These are phyloP conservation scores for Hyaloscypha variabilis DNA, from an alignment of 495 filamentous ascomycete species.

Conservation along the genomic window DNA sequence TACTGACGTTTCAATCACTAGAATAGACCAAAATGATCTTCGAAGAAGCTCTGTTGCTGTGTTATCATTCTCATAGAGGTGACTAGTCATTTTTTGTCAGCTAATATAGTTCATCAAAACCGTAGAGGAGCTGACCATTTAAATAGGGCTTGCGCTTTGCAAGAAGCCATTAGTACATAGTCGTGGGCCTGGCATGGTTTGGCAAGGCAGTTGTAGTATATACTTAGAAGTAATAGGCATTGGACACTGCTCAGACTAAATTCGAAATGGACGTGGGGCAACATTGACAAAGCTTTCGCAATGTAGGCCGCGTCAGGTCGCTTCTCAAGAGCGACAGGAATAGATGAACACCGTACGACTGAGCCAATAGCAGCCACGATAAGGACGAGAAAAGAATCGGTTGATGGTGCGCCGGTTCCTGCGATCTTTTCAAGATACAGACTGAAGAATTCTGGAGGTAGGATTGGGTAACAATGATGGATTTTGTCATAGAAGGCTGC, in stretches of 20 bases:
- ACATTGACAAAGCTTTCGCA: slow-evolving; percentile 13
- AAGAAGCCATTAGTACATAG: slow-evolving; percentile 22
- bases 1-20: slow-evolving; percentile 21
- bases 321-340: slow-evolving; percentile 8
- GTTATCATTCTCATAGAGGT: neutral
- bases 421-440: slow-evolving; percentile 2
- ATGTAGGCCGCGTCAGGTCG: slow-evolving; percentile 17
- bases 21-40: slow-evolving; percentile 20
- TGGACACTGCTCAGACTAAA: slow-evolving; percentile 23
- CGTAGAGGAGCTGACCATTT: slow-evolving; percentile 15
- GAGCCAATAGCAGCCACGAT: slow-evolving; percentile 23
- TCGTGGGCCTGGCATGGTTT: slow-evolving; percentile 26
- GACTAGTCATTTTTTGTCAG: neutral
- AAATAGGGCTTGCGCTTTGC: slow-evolving; percentile 20
- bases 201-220: slow-evolving; percentile 19
- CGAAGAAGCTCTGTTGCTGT: slow-evolving; percentile 9
- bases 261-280: slow-evolving; percentile 14
- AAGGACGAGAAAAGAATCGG: slow-evolving; percentile 17
- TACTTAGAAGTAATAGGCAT: slow-evolving; percentile 22
- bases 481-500: slow-evolving; percentile 11
- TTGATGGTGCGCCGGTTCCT: neutral
- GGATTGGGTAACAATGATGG: slow-evolving; percentile 21
- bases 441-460: slow-evolving; percentile 6
- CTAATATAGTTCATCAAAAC: neutral
- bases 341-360: slow-evolving; percentile 9